These are phyloP conservation scores for Ascosphaera aggregata DNA, from an alignment of 2,329 filamentous ascomycete species.

Conservation along the genomic window DNA sequence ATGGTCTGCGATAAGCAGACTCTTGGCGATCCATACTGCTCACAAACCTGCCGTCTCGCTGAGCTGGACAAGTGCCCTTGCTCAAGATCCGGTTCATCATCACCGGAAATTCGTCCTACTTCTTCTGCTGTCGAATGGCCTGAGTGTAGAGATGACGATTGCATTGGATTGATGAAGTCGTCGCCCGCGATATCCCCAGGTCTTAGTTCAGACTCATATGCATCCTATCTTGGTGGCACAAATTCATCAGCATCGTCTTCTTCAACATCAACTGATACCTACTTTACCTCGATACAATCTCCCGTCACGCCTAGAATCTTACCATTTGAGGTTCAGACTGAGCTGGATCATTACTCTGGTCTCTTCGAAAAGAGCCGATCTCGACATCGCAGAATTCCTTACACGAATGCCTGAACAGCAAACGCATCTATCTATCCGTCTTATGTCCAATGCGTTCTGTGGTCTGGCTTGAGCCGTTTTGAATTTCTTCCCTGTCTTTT, in stretches of 20 bases:
- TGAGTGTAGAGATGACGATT: neutral
- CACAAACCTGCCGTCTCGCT: constrained; percentile 68
- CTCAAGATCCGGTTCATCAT: constrained; percentile 18
- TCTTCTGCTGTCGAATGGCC: constrained; percentile 5
- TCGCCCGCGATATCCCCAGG: constrained; percentile 16
- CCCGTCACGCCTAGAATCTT: constrained; percentile 32
- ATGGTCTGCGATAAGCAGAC: constrained; percentile 83
- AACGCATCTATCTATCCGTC: too few relatives aligned
- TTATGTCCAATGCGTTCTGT: too few relatives aligned
- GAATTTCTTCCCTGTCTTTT: neutral
- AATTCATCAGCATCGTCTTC: constrained; percentile 4
- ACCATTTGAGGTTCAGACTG: constrained; percentile 53
- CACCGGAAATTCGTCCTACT: constrained; percentile 3
- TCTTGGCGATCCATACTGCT: constrained; percentile 66
- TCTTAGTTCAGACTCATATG: constrained; percentile 13
- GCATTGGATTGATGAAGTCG: constrained; percentile 10
- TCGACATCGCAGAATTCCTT: neutral
- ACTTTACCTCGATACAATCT: constrained; percentile 59
- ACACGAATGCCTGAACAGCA: neutral
- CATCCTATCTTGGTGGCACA: neutral
- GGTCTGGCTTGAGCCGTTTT: neutral
- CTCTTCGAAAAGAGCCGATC: constrained; percentile 61
- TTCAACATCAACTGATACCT: constrained; percentile 59
- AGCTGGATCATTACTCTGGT: constrained; percentile 66
- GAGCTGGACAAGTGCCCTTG: constrained; percentile 52